Evolutionary conservation across 352 stramenopile genomes (phyloP), one percentile per base, ranked within the genome.

Genomic region (Phytopythium oedochilum): DNA sequence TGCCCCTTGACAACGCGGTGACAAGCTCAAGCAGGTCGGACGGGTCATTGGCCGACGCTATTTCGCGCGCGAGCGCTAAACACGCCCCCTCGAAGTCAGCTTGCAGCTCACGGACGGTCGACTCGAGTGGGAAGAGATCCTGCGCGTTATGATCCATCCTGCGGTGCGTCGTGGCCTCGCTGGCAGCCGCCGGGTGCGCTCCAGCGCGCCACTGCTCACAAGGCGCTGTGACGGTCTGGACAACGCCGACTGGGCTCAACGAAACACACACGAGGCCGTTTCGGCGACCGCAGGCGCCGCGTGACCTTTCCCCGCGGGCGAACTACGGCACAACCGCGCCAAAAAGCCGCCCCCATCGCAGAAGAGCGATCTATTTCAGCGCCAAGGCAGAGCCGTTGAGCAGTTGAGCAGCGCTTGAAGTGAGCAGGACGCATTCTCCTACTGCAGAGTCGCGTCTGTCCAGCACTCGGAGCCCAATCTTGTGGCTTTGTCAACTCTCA

Each of bases 81-180:
- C 73, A 78, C 4, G 75, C 68, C 10, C 53, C 64, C 31, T 90
- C 79, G 56, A 89, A 85, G 58, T 92, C 71, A 4, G 45, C 52
- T 22, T 62, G 53, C 20, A 92, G 54, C 15, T 75, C 75, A 4
- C 66, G 64, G 3, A 57, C 63, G 29, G 78, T 60, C 1, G 58
- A 59, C 26, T 42, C 51, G 23, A 72, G 47, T 14, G 15, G 8
- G 23, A 9, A 32, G 5, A 15, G 25, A 4, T 18, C 25, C 14
- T 31, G 23, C 11, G 23, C 42, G 12, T 1, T 15, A 22, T 7
- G 5, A 23, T 48, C 42, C 42, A 48, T 48, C 32, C 7, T 11
- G 10, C 11, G 7, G 36, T 12, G 31, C 18, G 36, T 43, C 18
- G 7, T 4, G 39, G 10, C n/a, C 39, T 36, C 32, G 32, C 32